phyloP scores from a whole-genome alignment of 169 alveolate species.

The Plasmodium coatneyi region DNA sequence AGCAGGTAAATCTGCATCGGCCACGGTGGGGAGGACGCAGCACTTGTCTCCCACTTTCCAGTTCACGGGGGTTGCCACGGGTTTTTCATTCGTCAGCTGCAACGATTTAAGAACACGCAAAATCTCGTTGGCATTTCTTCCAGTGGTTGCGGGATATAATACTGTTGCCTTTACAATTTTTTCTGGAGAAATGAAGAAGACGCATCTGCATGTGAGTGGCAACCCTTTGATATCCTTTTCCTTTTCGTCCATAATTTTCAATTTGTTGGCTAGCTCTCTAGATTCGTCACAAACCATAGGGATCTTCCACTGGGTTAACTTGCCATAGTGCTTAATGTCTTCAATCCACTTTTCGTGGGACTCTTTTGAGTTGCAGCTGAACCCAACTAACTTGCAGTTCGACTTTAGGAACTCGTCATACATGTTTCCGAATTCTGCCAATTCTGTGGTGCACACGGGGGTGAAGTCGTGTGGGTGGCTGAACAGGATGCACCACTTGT shows the following conservation, averaged over 20 bases:
- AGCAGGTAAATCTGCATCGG: conserved; percentile 59
- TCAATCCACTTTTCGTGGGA: conserved; percentile 78
- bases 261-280: conserved; percentile 31
- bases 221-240: conserved; percentile 81
- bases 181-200: conserved; percentile 80
- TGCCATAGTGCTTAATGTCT: conserved; percentile 43
- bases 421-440: conserved; percentile 80
- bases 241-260: conserved; percentile 84
- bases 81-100: conserved; percentile 76
- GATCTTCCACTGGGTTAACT: conserved; percentile 60
- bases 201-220: conserved; percentile 85
- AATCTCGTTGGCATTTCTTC: conserved; percentile 84
- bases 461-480: conserved; percentile 88
- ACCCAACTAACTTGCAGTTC: conserved; percentile 81
- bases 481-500: conserved; percentile 62
- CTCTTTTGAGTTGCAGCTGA: conserved; percentile 78
- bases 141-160: conserved; percentile 88
- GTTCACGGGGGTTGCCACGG: conserved; percentile 84
- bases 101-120: conserved; percentile 84
- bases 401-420: conserved; percentile 72
- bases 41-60: conserved; percentile 78
- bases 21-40: conserved; percentile 76
- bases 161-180: conserved; percentile 76
- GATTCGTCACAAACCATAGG: conserved; percentile 72
- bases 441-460: conserved; percentile 90